Percentiles rank a stretch among this genome's conserved stretches.
These are phyloP conservation scores for Linum usitatissimum DNA, from an alignment of 345 rosid species.

Conservation along the genomic window DNA sequence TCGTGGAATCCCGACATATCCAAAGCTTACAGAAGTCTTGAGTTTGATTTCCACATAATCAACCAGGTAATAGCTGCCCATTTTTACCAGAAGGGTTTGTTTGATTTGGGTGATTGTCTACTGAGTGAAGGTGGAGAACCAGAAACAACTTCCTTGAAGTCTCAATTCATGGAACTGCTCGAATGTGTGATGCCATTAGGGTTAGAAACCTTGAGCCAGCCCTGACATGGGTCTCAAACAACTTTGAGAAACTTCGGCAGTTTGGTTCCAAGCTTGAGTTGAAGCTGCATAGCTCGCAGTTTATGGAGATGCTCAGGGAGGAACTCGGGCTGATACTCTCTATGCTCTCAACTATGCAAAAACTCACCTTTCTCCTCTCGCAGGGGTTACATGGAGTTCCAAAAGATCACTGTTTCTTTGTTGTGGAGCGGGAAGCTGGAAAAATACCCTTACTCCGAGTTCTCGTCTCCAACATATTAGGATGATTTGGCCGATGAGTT, in stretches of 20 bases:
- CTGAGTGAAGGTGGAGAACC: constrained; percentile 49
- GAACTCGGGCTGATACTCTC: constrained; percentile 23
- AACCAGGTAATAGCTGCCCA: constrained; percentile 58
- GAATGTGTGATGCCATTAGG: constrained; percentile 46
- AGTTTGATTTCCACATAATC: constrained; percentile 38
- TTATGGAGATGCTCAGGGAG: constrained; percentile 51
- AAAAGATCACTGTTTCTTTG: constrained; percentile 41
- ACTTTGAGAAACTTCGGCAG: constrained; percentile 36
- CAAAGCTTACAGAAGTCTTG: constrained; percentile 52
- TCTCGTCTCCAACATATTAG: constrained; percentile 37
- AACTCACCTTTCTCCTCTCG: constrained; percentile 38
- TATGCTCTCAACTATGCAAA: constrained; percentile 45
- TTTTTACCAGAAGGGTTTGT: constrained; percentile 61
- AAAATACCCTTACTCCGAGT: constrained; percentile 42
- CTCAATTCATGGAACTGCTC: constrained; percentile 48
- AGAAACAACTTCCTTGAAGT: constrained; percentile 28
- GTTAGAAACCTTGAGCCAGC: constrained; percentile 51
- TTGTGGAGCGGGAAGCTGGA: constrained; percentile 46
- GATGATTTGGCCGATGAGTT: constrained; percentile 40
- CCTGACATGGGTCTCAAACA: constrained; percentile 53
- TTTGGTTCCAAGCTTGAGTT: constrained; percentile 47
- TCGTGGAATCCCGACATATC: constrained; percentile 56
- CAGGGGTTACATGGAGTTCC: constrained; percentile 33
- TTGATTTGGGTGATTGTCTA: constrained; percentile 71
- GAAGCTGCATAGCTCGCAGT: constrained; percentile 45